Conservation (phyloP, 2,329 filamentous ascomycete species). For the Colletotrichum scovillei region DNA sequence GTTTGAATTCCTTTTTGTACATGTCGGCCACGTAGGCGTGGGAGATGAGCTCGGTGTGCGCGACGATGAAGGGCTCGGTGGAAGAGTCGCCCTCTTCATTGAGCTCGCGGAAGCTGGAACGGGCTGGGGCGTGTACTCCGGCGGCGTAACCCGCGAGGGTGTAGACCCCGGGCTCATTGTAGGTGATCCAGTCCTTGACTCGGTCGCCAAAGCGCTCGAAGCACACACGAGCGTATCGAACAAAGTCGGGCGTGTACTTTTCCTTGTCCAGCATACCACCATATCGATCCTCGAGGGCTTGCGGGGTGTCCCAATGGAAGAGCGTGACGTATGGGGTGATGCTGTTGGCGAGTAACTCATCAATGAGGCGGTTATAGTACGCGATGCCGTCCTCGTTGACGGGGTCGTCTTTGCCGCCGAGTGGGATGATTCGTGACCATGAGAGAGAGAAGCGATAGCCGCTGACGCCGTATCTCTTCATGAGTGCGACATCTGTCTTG, state of each 20-base stretch:
- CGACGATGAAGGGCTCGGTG: conserved; percentile 51
- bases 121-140: conserved; percentile 47
- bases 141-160: conserved; percentile 48
- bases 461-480: conserved; percentile 68
- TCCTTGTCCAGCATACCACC: conserved; percentile 71
- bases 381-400: conserved; percentile 70
- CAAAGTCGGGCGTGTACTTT: conserved; percentile 70
- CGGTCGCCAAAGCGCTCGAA: conserved; percentile 67
- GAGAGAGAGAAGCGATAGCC: conserved; percentile 74
- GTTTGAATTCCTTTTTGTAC: conserved; percentile 52
- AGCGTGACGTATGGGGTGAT: conserved; percentile 72
- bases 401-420: conserved; percentile 71
- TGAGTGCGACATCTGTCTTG: conserved; percentile 66
- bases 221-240: conserved; percentile 67
- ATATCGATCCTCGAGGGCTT: conserved; percentile 68
- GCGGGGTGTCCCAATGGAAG: conserved; percentile 74
- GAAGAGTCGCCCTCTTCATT: conserved; percentile 46
- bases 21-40: conserved; percentile 51
- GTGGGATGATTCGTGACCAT: conserved; percentile 73
- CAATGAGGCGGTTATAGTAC: conserved; percentile 70
- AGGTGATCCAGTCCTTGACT: conserved; percentile 69
- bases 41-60: conserved; percentile 51
- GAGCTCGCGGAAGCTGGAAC: conserved; percentile 44
- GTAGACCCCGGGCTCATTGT: conserved; percentile 48
- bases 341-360: conserved; percentile 66